Base-by-base conservation (phyloP, 768 basidiomycete genomes). In the Sistotremastrum suecicum region DNA sequence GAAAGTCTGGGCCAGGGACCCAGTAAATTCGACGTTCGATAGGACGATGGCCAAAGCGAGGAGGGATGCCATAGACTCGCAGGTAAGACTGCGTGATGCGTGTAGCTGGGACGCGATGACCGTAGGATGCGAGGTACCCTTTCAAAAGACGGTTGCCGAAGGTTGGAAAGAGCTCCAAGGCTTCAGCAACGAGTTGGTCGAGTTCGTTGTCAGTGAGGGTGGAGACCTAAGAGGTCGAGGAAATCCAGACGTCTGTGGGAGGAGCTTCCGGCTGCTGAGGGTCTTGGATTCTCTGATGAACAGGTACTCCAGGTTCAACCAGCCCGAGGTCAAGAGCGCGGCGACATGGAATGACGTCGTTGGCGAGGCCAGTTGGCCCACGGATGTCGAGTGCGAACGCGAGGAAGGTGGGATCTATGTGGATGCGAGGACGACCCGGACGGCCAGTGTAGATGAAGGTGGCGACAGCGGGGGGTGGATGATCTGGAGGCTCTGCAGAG, bases 1-100 rank as follows among this genome's bases (percentile, higher is more conserved):
- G 49, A 3, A 54, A 50, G 37, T 54, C 54, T 12, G 50, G 42
- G 10, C 52, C 54, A 5, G 57, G 46, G 3, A 60, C 58, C 4
- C 36, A 9, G 42, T 60, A 61, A 6, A 11, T 34, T 12, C 40
- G 8, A 8, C 43, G 40, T 1, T 48, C 8, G 5, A 60, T 56
- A 28, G 20, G 43, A 9, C 51, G 43, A 7, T 34, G 37, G 1
- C 58, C 52, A 37, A 55, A 58, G 6, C 37, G 7, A 1, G 42
- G 44, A 8, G 57, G 51, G 8, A 47, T 42, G 8, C 56, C 54
- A 35, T 48, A 43, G 20, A 60, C 53, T 8, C 54, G 45, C 29
- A 46, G 9, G 35, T 54, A 53, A 3, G 58, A 48, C 0, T 20
- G 40, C 2, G 3, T 7, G 29, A 60, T 48, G 7, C 54, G 41